Conservation (phyloP, 2,329 filamentous ascomycete genomes). For the Beauveria sp. region DNA sequence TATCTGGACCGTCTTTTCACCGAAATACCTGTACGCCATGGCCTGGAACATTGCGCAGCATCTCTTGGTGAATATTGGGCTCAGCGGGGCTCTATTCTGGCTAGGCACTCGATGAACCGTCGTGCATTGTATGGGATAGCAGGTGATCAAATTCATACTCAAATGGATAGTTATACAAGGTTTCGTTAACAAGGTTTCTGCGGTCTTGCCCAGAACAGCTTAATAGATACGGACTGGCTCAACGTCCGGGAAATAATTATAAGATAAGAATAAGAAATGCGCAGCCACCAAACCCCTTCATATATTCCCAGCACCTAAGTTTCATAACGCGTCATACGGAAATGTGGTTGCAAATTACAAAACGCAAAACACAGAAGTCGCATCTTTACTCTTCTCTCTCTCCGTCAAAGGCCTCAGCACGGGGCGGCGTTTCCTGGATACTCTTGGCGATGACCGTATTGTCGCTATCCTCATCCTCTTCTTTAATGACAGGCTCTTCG, state of each 20-base stretch:
- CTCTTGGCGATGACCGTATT: constrained; percentile 24
- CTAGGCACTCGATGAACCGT: constrained; percentile 27
- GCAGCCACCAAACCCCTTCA: constrained; percentile 1
- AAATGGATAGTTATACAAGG: not conserved
- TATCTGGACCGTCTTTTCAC: constrained; percentile 98
- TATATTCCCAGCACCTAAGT: constrained; percentile 3
- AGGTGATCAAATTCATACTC: not conserved
- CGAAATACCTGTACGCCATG: constrained; percentile 89
- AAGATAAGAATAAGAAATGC: not conserved
- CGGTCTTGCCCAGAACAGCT: not conserved
- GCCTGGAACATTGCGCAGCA: constrained; percentile 84
- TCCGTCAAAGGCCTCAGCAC: constrained; percentile 19
- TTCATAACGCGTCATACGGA: constrained; percentile 5
- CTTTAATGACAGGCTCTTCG: constrained; percentile 38
- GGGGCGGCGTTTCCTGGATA: constrained; percentile 18
- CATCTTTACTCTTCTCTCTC: constrained; percentile 20
- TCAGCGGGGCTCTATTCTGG: constrained; percentile 53
- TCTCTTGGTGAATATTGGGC: constrained; percentile 58
- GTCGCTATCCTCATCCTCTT: constrained; percentile 37
- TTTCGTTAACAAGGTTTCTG: not conserved
- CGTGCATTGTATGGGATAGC: not conserved
- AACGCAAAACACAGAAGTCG: not conserved
- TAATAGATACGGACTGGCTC: not conserved
- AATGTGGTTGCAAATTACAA: not conserved
- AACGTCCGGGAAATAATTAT: not conserved